Conservation (phyloP, 139 green algal genomes). For the Tetraselmis chui region DNA sequence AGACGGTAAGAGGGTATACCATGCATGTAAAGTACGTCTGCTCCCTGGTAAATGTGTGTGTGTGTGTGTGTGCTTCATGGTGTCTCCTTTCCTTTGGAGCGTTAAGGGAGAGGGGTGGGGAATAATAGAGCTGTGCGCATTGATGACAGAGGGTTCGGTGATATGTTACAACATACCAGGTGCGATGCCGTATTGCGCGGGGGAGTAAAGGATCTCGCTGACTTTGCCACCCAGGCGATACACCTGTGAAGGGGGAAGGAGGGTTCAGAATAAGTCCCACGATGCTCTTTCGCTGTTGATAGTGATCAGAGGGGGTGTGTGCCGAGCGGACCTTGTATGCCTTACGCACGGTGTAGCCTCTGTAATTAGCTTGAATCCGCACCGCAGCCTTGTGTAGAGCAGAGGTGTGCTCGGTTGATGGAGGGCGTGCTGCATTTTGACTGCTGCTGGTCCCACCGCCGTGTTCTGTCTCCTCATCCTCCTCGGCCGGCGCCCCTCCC, state of each 20-base stretch:
- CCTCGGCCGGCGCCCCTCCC: neutral
- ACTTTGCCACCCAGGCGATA: conserved; percentile 58
- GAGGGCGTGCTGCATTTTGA: neutral
- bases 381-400: conserved; percentile 52
- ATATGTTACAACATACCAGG: no score
- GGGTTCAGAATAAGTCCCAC: no score
- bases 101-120: no score
- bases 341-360: conserved; percentile 80
- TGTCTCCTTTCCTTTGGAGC: no score
- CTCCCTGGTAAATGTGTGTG: no score
- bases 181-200: conserved; percentile 70
- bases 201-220: conserved; percentile 86
- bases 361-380: conserved; percentile 70
- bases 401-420: conserved; percentile 9
- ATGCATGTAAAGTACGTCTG: no score
- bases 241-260: neutral
- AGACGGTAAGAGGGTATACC: no score
- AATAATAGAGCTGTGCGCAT: no score
- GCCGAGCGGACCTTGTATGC: conserved; percentile 17
- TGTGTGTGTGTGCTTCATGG: no score
- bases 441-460: conserved; percentile 14
- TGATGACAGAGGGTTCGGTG: no score
- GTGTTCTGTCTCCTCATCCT: conserved; percentile 3
- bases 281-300: no score
- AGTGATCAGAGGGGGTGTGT: no score